Evolutionary conservation across 1,284 basidiomycete species (phyloP), one percentile per base, ranked within the genome.

Genomic region (Tilletia horrida): DNA sequence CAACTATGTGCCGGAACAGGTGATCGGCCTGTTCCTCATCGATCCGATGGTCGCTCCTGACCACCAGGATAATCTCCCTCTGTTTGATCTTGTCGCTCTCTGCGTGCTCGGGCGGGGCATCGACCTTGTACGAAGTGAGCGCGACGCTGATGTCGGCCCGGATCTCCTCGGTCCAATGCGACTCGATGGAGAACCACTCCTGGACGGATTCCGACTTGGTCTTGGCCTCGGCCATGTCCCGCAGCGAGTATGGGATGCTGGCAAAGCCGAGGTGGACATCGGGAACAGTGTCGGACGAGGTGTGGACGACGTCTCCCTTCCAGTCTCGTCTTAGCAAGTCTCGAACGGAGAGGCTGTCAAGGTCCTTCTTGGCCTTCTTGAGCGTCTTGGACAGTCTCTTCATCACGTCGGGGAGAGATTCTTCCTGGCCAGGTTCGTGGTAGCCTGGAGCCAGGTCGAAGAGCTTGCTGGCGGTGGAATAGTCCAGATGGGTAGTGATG

Each of bases 261-360:
- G 82, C 82, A 40, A 83, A 81, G 3, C 82, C 82, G 35, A 83
- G 66, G 45, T 76, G 73, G 44, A 83, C 67, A 4, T 67, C 62
- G 3, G 81, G 80, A 42, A 75, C 75, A n/a, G 66, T 66, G 2
- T 65, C 65, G 2, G 77, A 72, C 35, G 68, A 47, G 16, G 82
- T 83, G 7, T 45, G 42, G 0, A 82, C 75, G 42, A 66, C 31
- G 47, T 71, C 62, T 31, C 44, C 44, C 67, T 83, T 83, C 81
- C 81, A 83, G 66, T 83, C 82, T 4, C 82, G 67, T 9, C 82
- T 73, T 3, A 83, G 67, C 55, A 83, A 67, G 63, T 76, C 76
- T 6, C 82, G 67, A 4, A 83, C 62, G 47, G 74, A 74, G 14
- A 83, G 73, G 14, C 66, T 71, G 9, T 74, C 74, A 3, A 83